Percentiles rank a stretch among this genome's conserved stretches.
These are phyloP conservation scores for Rhynchospora pubera DNA, from an alignment of 176 grass and related monocot species.

Conservation along the genomic window DNA sequence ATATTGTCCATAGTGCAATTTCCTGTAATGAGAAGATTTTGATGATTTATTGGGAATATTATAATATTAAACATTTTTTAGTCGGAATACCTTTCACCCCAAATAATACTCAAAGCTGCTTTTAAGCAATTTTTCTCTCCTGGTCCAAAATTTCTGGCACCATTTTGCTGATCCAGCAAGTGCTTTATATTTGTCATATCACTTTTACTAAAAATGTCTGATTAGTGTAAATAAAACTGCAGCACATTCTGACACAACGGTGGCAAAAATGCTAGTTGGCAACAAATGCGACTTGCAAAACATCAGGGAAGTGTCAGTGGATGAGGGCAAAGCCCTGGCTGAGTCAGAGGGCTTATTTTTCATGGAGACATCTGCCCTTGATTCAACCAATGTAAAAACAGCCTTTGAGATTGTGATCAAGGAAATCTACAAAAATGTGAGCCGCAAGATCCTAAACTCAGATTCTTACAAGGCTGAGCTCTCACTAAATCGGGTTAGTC, in stretches of 20 bases:
- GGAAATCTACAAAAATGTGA: conserved; percentile 81
- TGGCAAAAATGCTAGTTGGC: conserved; percentile 78
- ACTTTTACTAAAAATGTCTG: not conserved
- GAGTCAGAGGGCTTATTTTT: conserved; percentile 80
- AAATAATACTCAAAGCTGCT: not conserved
- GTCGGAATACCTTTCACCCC: not conserved
- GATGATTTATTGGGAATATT: not conserved
- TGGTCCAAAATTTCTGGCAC: not conserved
- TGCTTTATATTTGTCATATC: not conserved
- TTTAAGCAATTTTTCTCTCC: not conserved
- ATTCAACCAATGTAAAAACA: conserved; percentile 64
- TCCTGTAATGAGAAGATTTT: not conserved
- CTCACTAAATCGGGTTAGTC: conserved; percentile 69
- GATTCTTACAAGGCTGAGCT: conserved; percentile 76
- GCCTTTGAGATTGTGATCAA: conserved; percentile 73
- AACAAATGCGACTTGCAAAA: conserved; percentile 80
- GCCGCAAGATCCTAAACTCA: conserved; percentile 67
- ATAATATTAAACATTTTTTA: not conserved
- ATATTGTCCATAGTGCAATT: not conserved
- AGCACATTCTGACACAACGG: conserved; percentile 81
- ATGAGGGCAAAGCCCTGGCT: conserved; percentile 68
- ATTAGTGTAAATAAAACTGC: conserved; percentile 10
- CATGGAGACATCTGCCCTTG: conserved; percentile 85
- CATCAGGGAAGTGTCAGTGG: conserved; percentile 56
- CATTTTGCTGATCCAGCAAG: not conserved